Conservation (phyloP, 2,329 filamentous ascomycete species). For the Aspergillus jensenii region DNA sequence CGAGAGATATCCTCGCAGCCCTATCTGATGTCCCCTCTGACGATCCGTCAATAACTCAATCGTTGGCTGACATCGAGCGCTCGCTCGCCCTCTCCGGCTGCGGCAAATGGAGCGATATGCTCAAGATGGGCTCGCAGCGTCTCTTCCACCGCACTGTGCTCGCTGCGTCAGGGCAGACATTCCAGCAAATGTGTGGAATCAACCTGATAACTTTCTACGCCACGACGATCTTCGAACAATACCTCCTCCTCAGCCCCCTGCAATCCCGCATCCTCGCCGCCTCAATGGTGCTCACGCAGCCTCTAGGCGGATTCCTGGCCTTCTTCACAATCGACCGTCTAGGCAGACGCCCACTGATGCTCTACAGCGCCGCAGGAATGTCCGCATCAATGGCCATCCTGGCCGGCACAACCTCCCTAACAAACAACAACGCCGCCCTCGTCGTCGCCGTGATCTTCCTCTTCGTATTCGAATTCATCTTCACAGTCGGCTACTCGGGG, state of each 20-base stretch:
- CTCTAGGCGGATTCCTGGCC: conserved; percentile 44
- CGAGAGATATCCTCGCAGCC: neutral
- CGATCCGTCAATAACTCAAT: neutral
- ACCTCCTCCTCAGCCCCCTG: conserved; percentile 23
- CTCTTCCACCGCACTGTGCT: conserved; percentile 36
- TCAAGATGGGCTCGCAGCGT: conserved; percentile 37
- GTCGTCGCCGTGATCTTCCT: conserved; percentile 57
- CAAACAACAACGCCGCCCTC: conserved; percentile 46
- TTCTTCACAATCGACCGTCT: conserved; percentile 49
- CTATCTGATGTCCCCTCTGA: too few relatives aligned
- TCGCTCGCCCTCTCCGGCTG: conserved; percentile 42
- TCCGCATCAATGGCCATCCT: conserved; percentile 38
- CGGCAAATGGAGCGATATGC: conserved; percentile 36
- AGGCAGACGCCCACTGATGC: conserved; percentile 37
- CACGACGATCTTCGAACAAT: conserved; percentile 40
- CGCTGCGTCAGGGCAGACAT: conserved; percentile 35
- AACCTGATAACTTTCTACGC: conserved; percentile 40
- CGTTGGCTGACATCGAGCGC: conserved; percentile 33
- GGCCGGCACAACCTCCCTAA: conserved; percentile 51
- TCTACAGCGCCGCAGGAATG: conserved; percentile 32
- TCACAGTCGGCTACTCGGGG: conserved; percentile 60
- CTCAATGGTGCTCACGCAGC: conserved; percentile 31
- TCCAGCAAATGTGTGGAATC: conserved; percentile 39
- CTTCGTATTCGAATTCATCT: conserved; percentile 62
- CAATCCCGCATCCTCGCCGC: conserved; percentile 29